A percentile compares a stretch with the other conserved stretches of the same genome.
These are phyloP conservation scores for Termitomyces sp. DNA, from an alignment of 768 basidiomycete species.

Conservation along the genomic window DNA sequence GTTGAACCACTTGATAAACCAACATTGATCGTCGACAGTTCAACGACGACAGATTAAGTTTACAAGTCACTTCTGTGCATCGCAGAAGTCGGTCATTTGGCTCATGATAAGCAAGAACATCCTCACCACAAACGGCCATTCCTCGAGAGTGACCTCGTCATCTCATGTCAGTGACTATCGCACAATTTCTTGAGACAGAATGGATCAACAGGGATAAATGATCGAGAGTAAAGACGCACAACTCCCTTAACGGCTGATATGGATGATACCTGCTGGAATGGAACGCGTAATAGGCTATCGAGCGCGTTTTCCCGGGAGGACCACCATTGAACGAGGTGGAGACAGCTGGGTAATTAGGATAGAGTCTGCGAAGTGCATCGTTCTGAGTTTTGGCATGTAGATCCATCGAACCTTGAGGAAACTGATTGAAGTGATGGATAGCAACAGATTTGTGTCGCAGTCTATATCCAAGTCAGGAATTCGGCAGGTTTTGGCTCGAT, in stretches of 20 bases:
- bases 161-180: neutral
- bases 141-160: too few species aligned
- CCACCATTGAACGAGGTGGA: neutral
- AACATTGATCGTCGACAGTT: too few species aligned
- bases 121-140: too few species aligned
- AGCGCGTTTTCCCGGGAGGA: neutral
- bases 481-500: neutral
- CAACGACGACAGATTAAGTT: too few species aligned
- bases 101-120: too few species aligned
- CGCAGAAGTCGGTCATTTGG: too few species aligned
- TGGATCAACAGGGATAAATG: neutral
- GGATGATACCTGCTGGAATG: neutral
- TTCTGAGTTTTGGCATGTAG: neutral
- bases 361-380: neutral
- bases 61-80: too few species aligned
- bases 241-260: neutral
- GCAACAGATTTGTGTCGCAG: neutral
- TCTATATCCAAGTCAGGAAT: neutral
- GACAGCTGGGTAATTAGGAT: neutral
- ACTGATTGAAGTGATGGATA: neutral
- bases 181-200: neutral
- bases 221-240: neutral
- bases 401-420: neutral
- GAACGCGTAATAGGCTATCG: neutral
- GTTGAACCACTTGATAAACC: too few species aligned